Evolutionary conservation across 2,329 filamentous ascomycete species (phyloP).

Genomic region (Plenodomus biglobosus): DNA sequence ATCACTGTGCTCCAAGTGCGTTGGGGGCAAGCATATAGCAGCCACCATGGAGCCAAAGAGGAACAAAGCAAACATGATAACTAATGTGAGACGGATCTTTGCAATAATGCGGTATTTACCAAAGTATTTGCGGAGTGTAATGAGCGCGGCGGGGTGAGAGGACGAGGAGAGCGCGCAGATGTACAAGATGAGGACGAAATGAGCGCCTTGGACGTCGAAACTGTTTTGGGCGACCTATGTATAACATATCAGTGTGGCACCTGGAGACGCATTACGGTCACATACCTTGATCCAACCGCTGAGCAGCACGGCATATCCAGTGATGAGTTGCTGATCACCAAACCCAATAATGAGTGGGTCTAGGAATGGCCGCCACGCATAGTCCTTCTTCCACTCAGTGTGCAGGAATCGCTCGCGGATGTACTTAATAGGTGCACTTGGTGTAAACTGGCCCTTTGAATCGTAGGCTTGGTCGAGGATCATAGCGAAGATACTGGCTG

Average conservation of each 20-base stretch:
- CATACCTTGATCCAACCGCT: constrained; percentile 37
- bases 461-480: too few relatives aligned
- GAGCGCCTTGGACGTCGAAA: constrained; percentile 31
- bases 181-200: constrained; percentile 38
- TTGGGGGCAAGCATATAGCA: constrained; percentile 23
- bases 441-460: too few relatives aligned
- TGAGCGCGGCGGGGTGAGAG: constrained; percentile 37
- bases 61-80: constrained; percentile 32
- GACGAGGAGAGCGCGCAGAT: constrained; percentile 35
- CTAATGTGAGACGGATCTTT: constrained; percentile 29
- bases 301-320: constrained; percentile 35
- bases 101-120: constrained; percentile 32
- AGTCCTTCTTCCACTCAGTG: constrained; percentile 34
- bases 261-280: too few relatives aligned
- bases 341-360: constrained; percentile 37
- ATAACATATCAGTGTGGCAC: too few relatives aligned
- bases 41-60: constrained; percentile 33
- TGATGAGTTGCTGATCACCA: constrained; percentile 38
- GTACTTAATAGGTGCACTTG: constrained; percentile 28
- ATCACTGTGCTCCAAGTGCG: constrained; percentile 1
- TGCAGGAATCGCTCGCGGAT: constrained; percentile 27
- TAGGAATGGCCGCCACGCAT: constrained; percentile 34
- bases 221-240: constrained; percentile 27
- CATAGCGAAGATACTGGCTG: too few relatives aligned
- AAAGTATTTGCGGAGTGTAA: constrained; percentile 37